Percentiles rank a stretch among this genome's conserved stretches.
These are phyloP conservation scores for Kalmanozyma brasiliensis DNA, from an alignment of 1,284 basidiomycete genomes.

Conservation along the genomic window DNA sequence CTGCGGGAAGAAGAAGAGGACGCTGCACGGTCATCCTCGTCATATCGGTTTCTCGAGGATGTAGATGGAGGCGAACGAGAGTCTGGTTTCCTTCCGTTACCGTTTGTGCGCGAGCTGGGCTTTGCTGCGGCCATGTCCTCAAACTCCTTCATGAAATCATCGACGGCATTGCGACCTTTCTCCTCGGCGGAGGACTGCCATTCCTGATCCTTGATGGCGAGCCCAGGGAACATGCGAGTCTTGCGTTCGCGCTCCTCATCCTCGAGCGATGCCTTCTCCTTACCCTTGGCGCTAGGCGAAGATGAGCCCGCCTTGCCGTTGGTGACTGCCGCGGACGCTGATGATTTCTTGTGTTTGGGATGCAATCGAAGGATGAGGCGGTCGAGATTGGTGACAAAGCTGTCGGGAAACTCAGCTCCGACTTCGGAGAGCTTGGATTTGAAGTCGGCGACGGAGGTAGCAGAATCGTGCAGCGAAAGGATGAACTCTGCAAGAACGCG, in stretches of 20 bases:
- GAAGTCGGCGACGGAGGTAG: slow-evolving; percentile 81
- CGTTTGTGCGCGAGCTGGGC: background rate
- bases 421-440: slow-evolving; percentile 81
- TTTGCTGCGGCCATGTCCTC: slow-evolving; percentile 73
- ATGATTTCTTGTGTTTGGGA: slow-evolving; percentile 78
- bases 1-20: slow-evolving; percentile 15
- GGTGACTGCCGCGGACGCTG: slow-evolving; percentile 12
- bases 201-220: slow-evolving; percentile 81
- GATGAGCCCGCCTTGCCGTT: slow-evolving; percentile 67
- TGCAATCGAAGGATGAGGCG: slow-evolving; percentile 93
- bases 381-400: slow-evolving; percentile 90
- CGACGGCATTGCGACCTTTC: slow-evolving; percentile 75
- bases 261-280: slow-evolving; percentile 70
- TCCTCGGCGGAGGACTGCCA: slow-evolving; percentile 70
- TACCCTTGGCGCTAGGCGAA: slow-evolving; percentile 57
- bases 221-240: slow-evolving; percentile 87
- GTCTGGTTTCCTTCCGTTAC: background rate
- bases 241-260: slow-evolving; percentile 77
- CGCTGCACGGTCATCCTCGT: slow-evolving; percentile 8
- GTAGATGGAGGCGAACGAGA: slow-evolving; percentile 18
- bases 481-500: slow-evolving; percentile 95
- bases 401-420: slow-evolving; percentile 87
- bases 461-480: slow-evolving; percentile 87
- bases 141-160: slow-evolving; percentile 84
- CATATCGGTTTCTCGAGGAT: slow-evolving; percentile 15